phyloP scores from a whole-genome alignment of 106 monocot genomes.

The Xerophyta viscosa region DNA sequence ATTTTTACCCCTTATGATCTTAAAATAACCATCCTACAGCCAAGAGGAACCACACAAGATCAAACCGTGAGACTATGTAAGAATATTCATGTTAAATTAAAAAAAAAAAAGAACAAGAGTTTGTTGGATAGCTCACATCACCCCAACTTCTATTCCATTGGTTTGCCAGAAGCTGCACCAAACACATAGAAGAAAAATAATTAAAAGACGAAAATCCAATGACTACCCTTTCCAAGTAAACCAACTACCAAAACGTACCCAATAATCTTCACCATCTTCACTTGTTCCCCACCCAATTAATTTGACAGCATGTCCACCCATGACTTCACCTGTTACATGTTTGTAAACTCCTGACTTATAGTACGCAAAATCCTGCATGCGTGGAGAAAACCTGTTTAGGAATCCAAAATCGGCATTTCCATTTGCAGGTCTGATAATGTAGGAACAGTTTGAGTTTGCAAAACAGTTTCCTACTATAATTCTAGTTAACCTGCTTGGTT shows the following conservation, averaged over 20 bases:
- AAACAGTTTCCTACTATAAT: neutral
- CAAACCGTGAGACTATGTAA: neutral
- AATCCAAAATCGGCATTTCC: no score
- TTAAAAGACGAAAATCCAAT: neutral
- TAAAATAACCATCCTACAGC: constrained; percentile 35
- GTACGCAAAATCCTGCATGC: constrained; percentile 86
- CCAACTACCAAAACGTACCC: constrained; percentile 34
- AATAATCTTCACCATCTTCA: constrained; percentile 84
- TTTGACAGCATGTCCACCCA: constrained; percentile 96
- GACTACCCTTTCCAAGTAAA: no score
- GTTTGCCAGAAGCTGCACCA: constrained; percentile 87
- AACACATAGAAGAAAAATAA: neutral
- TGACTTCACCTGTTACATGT: constrained; percentile 64
- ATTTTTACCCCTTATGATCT: constrained; percentile 19
- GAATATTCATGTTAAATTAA: neutral
- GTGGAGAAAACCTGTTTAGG: no score
- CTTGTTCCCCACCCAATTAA: constrained; percentile 98
- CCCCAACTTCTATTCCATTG: constrained; percentile 99
- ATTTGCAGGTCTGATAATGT: no score
- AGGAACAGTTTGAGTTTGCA: neutral
- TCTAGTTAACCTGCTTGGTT: no score
- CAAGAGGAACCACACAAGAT: neutral
- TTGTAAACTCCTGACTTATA: constrained; percentile 94
- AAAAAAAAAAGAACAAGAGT: neutral
- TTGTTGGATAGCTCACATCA: constrained; percentile 44